Conservation (phyloP, 2,329 filamentous ascomycete species). For the Microascus cirrosus region DNA sequence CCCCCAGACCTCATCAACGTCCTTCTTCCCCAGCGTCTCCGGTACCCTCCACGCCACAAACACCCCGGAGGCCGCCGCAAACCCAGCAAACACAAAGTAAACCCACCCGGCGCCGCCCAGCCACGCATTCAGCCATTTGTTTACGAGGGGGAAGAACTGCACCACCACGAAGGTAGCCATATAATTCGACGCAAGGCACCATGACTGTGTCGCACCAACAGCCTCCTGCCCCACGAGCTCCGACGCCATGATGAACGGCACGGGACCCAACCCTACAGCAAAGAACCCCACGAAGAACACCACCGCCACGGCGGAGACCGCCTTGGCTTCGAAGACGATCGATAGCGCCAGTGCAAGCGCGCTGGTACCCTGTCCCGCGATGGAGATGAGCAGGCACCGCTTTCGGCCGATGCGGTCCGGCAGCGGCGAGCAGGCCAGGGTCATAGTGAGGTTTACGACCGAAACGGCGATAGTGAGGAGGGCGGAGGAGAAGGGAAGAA, state of each 20-base stretch:
- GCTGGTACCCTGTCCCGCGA: slow-evolving; percentile 71
- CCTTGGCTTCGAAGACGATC: slow-evolving; percentile 60
- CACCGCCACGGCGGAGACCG: slow-evolving; percentile 71
- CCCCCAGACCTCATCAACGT: slow-evolving; percentile 86
- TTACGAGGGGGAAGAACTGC: slow-evolving; percentile 87
- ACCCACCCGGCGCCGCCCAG: slow-evolving; percentile 62
- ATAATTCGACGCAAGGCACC: slow-evolving; percentile 80
- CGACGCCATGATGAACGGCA: slow-evolving; percentile 87
- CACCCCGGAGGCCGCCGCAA: slow-evolving; percentile 56
- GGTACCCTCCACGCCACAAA: slow-evolving; percentile 71
- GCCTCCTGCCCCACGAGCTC: slow-evolving; percentile 87
- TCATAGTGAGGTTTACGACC: slow-evolving; percentile 74
- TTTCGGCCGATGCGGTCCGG: slow-evolving; percentile 85
- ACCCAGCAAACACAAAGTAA: slow-evolving; percentile 79
- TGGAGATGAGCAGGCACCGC: slow-evolving; percentile 69
- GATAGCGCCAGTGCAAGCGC: slow-evolving; percentile 70
- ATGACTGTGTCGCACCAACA: slow-evolving; percentile 83
- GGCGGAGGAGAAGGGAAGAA: slow-evolving; percentile 72
- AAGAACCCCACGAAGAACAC: slow-evolving; percentile 83
- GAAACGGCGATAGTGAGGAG: slow-evolving; percentile 83
- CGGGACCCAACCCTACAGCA: slow-evolving; percentile 79
- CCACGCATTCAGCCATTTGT: slow-evolving; percentile 53
- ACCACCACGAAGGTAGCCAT: slow-evolving; percentile 84
- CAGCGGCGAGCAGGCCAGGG: slow-evolving; percentile 68
- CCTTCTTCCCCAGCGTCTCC: slow-evolving; percentile 78